Percentiles rank a stretch among this genome's conserved stretches.
These are phyloP conservation scores for Fusarium xyrophilum DNA, from an alignment of 2,329 filamentous ascomycete species.

Conservation along the genomic window DNA sequence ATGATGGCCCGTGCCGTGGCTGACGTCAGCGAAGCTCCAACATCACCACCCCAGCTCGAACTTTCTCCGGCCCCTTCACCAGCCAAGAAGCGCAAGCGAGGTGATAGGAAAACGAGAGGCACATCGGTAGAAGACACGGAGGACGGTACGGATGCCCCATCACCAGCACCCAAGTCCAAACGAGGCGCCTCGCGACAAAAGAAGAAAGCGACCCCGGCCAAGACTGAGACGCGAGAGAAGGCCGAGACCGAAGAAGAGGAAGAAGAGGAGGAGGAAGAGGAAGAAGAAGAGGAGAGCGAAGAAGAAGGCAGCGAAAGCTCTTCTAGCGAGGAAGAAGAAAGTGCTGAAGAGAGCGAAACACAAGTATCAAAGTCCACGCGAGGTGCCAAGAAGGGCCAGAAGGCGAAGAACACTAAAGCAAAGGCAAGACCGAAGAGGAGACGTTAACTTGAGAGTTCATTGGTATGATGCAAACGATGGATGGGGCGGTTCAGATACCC, in stretches of 20 bases:
- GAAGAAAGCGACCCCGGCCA: slow-evolving; percentile 54
- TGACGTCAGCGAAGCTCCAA: slow-evolving; percentile 55
- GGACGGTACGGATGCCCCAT: slow-evolving; percentile 52
- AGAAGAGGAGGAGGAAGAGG: slow-evolving; percentile 44
- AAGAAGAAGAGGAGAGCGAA: slow-evolving; percentile 45
- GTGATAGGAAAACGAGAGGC: slow-evolving; percentile 49
- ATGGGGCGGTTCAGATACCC: slow-evolving; percentile 18
- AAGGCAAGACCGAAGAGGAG: slow-evolving; percentile 46
- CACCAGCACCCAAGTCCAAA: slow-evolving; percentile 48
- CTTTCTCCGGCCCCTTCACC: slow-evolving; percentile 45
- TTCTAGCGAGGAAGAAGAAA: slow-evolving; percentile 46
- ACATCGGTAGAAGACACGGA: slow-evolving; percentile 58
- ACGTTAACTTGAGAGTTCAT: slow-evolving; percentile 26
- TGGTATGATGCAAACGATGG: not conserved
- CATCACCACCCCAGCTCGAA: slow-evolving; percentile 56
- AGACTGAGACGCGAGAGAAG: slow-evolving; percentile 49
- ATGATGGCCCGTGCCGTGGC: slow-evolving; percentile 56
- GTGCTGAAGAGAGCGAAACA: slow-evolving; percentile 48
- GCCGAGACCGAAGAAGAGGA: slow-evolving; percentile 45
- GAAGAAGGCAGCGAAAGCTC: slow-evolving; percentile 48
- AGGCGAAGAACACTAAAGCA: slow-evolving; percentile 26
- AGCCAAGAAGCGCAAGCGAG: slow-evolving; percentile 56
- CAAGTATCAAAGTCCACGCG: slow-evolving; percentile 49
- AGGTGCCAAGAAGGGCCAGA: slow-evolving; percentile 47
- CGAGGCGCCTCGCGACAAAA: slow-evolving; percentile 53